Evolutionary conservation across 805 yeast species (phyloP).

Genomic region (Saturnispora saitoi): DNA sequence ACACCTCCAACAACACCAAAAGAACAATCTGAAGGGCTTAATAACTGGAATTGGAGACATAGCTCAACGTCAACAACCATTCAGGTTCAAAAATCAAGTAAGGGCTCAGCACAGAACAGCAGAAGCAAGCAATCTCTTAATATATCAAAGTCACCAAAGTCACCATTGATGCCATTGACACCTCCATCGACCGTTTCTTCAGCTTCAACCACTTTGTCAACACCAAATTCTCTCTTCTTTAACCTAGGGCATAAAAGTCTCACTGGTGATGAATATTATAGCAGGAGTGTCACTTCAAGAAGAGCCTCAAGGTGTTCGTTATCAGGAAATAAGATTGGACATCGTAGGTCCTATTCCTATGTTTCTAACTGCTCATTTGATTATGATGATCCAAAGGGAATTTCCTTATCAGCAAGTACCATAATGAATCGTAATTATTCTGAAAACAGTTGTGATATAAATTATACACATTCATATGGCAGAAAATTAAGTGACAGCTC

Average conservation of each 20-base stretch:
- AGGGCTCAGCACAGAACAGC: not conserved
- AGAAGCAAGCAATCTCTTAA: not conserved
- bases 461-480: not conserved
- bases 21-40: not conserved
- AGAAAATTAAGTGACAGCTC: not conserved
- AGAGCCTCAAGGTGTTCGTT: slow-evolving; percentile 5
- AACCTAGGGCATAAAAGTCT: too few species aligned
- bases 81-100: not conserved
- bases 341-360: slow-evolving; percentile 2
- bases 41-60: not conserved
- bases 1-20: not conserved
- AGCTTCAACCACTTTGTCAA: not conserved
- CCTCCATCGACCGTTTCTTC: not conserved
- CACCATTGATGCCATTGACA: not conserved
- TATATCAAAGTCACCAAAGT: not conserved
- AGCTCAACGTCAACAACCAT: not conserved
- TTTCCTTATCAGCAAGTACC: too few species aligned
- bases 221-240: not conserved
- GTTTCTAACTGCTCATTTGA: not conserved
- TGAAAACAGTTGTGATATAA: not conserved
- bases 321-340: slow-evolving; percentile 1
- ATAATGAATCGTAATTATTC: too few species aligned
- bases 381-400: not conserved
- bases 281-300: not conserved
- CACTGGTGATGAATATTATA: too few species aligned